Percentiles rank a stretch among this genome's conserved stretches.
Conservation (phyloP, 306 rosid species). For the Lathyrus aphaca region DNA sequence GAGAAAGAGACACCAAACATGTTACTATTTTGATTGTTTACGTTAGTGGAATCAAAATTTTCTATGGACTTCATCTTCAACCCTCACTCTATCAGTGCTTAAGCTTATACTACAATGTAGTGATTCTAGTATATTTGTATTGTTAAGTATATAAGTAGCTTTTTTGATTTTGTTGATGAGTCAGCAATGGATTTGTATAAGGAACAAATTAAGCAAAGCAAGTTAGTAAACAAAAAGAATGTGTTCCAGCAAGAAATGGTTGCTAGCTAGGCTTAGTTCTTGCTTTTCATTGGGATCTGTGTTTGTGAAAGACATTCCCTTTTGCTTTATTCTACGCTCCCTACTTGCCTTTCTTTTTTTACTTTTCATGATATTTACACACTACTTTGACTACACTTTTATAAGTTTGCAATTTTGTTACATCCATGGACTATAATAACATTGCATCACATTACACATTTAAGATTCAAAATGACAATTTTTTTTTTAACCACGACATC, state of each 20-base stretch:
- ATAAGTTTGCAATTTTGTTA: too few relatives aligned
- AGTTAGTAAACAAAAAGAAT: slow-evolving; percentile 71
- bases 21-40: slow-evolving; percentile 46
- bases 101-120: slow-evolving; percentile 30
- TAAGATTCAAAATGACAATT: too few relatives aligned
- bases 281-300: slow-evolving; percentile 81
- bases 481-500: too few relatives aligned
- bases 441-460: too few relatives aligned
- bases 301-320: slow-evolving; percentile 75
- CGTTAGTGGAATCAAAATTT: slow-evolving; percentile 13
- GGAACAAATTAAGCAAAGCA: slow-evolving; percentile 48
- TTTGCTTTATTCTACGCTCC: slow-evolving; percentile 58
- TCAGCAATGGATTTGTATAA: slow-evolving; percentile 44
- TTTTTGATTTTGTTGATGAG: slow-evolving; percentile 42
- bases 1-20: slow-evolving; percentile 75
- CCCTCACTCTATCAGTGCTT: slow-evolving; percentile 42
- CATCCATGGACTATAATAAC: too few relatives aligned
- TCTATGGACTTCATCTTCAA: neutral
- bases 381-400: slow-evolving; percentile 4
- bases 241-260: slow-evolving; percentile 56
- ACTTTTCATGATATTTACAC: neutral
- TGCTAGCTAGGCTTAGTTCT: slow-evolving; percentile 53
- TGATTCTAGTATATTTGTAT: slow-evolving; percentile 30
- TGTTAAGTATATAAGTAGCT: neutral
- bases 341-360: slow-evolving; percentile 37